Evolutionary conservation across 345 rosid species (phyloP), one percentile per base, ranked within the genome.

Genomic region (Punica granatum): DNA sequence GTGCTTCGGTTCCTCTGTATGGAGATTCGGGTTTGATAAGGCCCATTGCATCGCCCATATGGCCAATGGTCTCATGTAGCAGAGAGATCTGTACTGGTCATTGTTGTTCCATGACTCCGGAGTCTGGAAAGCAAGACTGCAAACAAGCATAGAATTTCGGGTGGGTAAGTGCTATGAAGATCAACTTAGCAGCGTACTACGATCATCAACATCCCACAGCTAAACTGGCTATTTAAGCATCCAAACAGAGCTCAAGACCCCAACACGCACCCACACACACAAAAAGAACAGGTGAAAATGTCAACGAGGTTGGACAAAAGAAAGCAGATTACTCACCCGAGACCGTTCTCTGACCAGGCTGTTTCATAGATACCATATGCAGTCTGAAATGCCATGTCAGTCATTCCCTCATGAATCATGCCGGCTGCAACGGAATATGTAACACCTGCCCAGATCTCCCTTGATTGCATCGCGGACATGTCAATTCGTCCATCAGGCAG

Each of bases 41-140:
- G 96, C 96, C 98, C 95, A 93, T 70, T 91, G 98, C 95, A 89
- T 90, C 43, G 91, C 88, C 98, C 98, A 90, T 75, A 93, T 90
- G 30, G 91, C 96, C 75, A 87, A 70, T 1, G 96, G 96, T 35
- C 97, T 89, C 97, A 93, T 90, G 76, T 90, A 90, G 46, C 80
- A 69, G 31, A 91, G 43, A 1, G 97, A 81, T 76, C 96, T 72
- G 72, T 87, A 93, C 72, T 85, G 78, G 58, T 76, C 96, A 33
- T 71, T 14, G 0, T 70, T 79, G 78, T 86, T 89, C 98, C 96
- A 89, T 9, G 75, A 88, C 82, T 93, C 98, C 18, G 97, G 98
- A 16, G 95, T 90, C 77, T 93, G 98, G 64, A 93, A 93, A 8
- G 94, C 76, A 70, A 85, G 91, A 10, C 98, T 93, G 75, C 64